These are phyloP conservation scores for Backusella tuberculispora DNA, from an alignment of 192 early-diverging fungal species.

Conservation along the genomic window DNA sequence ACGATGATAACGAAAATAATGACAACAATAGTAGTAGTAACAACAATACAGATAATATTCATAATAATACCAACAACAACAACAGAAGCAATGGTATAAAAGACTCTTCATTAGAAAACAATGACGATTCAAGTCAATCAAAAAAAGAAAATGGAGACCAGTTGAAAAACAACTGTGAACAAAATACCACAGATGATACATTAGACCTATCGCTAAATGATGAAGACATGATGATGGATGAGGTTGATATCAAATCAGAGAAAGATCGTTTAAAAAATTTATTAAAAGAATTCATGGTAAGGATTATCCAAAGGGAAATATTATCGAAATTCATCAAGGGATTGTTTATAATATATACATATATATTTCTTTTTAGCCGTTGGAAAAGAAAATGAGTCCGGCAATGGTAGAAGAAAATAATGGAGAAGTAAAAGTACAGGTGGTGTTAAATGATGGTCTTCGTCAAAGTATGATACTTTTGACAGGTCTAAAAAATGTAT, in stretches of 20 bases:
- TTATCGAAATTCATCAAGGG: not conserved
- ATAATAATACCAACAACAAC: not conserved
- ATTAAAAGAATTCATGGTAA: slow-evolving; percentile 28
- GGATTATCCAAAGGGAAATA: not conserved
- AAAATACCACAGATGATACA: slow-evolving; percentile 15
- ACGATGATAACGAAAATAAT: not conserved
- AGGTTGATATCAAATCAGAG: not conserved
- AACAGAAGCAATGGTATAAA: not conserved
- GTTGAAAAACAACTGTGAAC: not conserved
- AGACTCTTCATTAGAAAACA: not conserved
- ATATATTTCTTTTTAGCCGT: slow-evolving; percentile 18
- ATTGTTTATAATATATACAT: not conserved
- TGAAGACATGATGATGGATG: slow-evolving; percentile 2
- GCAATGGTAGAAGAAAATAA: slow-evolving; percentile 65
- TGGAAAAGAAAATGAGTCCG: slow-evolving; percentile 55
- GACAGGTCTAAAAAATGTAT: slow-evolving; percentile 93
- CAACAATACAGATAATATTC: not conserved
- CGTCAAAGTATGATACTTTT: slow-evolving; percentile 85
- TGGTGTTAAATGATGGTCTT: slow-evolving; percentile 81
- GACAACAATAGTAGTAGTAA: not conserved
- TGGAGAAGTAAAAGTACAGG: slow-evolving; percentile 68
- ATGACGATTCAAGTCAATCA: not conserved
- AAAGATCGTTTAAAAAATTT: not conserved
- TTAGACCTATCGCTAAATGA: not conserved
- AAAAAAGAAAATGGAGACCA: not conserved